phyloP scores from a whole-genome alignment of 805 yeast genomes.

The Kuraishia capsulata region DNA sequence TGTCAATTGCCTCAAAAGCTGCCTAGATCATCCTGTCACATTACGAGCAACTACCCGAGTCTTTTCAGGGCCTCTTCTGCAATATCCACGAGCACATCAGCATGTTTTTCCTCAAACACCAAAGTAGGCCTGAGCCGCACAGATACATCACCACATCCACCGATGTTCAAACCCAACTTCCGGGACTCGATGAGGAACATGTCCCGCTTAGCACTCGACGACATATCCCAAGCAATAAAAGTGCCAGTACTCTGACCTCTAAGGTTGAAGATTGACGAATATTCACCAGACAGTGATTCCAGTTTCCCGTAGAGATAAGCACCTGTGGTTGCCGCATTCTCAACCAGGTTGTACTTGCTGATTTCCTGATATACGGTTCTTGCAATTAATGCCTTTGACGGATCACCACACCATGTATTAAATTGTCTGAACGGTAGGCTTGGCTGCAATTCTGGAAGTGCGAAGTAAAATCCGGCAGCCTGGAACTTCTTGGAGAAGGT shows the following conservation, averaged over 20 bases:
- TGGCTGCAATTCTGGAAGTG: constrained; percentile 49
- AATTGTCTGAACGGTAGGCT: constrained; percentile 58
- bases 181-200: constrained; percentile 35
- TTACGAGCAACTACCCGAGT: too few relatives aligned
- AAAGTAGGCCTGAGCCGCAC: constrained; percentile 61
- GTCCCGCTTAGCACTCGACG: constrained; percentile 32
- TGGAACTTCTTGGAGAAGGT: constrained; percentile 68
- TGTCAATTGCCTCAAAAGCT: too few relatives aligned
- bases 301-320: constrained; percentile 40
- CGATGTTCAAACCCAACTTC: constrained; percentile 50
- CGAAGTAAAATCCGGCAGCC: constrained; percentile 63
- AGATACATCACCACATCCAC: constrained; percentile 55
- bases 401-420: constrained; percentile 76
- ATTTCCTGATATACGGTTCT: constrained; percentile 50
- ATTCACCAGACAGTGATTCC: constrained; percentile 25
- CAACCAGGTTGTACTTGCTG: constrained; percentile 35
- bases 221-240: constrained; percentile 57
- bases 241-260: constrained; percentile 60
- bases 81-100: constrained; percentile 42
- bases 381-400: constrained; percentile 58
- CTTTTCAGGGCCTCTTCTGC: constrained; percentile 26
- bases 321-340: constrained; percentile 42
- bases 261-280: constrained; percentile 36
- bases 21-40: too few relatives aligned
- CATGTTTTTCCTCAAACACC: constrained; percentile 53